Evolutionary conservation across 768 basidiomycete species (phyloP).

Genomic region (Leccinum uliginosum): DNA sequence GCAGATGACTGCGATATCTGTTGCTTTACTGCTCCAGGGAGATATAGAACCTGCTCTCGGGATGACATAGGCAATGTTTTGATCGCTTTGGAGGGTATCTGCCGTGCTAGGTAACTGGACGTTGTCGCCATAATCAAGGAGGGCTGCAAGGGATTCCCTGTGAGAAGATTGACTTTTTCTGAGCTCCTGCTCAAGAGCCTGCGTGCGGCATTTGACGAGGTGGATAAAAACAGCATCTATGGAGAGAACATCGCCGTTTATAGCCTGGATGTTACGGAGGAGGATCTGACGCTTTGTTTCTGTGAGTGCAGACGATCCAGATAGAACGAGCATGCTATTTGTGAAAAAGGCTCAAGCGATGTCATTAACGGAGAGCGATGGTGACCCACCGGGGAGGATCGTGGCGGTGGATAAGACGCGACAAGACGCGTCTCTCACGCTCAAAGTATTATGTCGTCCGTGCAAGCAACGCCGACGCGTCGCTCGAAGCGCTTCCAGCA

Average conservation of each 20-base stretch:
- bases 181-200: slow-evolving; percentile 45
- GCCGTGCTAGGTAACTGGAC: slow-evolving; percentile 45
- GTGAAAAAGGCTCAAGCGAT: background rate
- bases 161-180: slow-evolving; percentile 38
- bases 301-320: slow-evolving; percentile 75
- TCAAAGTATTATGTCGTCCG: slow-evolving; percentile 13
- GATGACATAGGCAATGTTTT: slow-evolving; percentile 63
- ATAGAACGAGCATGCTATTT: slow-evolving; percentile 68
- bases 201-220: slow-evolving; percentile 62
- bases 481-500: slow-evolving; percentile 36
- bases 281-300: slow-evolving; percentile 64
- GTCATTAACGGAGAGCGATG: background rate
- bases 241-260: slow-evolving; percentile 50
- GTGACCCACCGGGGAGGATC: slow-evolving; percentile 16
- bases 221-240: slow-evolving; percentile 87
- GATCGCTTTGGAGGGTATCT: slow-evolving; percentile 26
- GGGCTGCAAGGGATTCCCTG: slow-evolving; percentile 55
- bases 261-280: slow-evolving; percentile 52
- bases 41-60: slow-evolving; percentile 91
- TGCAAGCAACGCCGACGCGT: slow-evolving; percentile 29
- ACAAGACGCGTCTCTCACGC: background rate
- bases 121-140: slow-evolving; percentile 86
- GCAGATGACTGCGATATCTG: slow-evolving; percentile 89
- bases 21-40: slow-evolving; percentile 99
- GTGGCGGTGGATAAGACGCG: slow-evolving; percentile 1